Base-by-base conservation (phyloP, 805 yeast genomes). In the Lipomyces sp. region DNA sequence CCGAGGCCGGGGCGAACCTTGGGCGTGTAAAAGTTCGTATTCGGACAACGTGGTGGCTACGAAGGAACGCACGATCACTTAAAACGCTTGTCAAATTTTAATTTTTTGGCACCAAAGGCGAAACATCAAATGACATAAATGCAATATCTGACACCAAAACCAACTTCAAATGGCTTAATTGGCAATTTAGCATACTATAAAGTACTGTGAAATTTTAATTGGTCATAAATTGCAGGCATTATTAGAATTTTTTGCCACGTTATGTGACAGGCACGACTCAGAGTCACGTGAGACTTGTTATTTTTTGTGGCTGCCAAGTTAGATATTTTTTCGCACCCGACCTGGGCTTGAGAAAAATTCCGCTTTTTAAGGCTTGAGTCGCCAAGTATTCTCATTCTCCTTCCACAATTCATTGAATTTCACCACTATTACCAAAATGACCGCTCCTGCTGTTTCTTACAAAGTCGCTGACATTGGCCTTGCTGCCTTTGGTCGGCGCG, bases 401-500 rank as follows among this genome's bases (percentile, higher is more conserved):
- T 42, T 10, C 8, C 24, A 42, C 24, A 13, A 42, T 42, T 42
- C 24, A 4, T 24, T 42, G 18, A 39, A 24, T 50, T 35, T 50
- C 13, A 7, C 59, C 10, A n/a, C 24, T 13, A 33, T 51, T 6
- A 13, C 13, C 58, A 58, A 53, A 53, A 66, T 66, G 69, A 62
- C 64, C 60, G 66, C 63, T 57, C 66, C 71, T 63, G 70, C 71
- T 56, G 60, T 65, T 55, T 56, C 71, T 37, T 95, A 87, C 87
- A 94, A 95, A 83, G 97, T 94, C 80, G 96, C 98, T 77, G 99
- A 94, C 83, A 90, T 95, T 82, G 90, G 97, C 76, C 87, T 94
- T 74, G 98, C 99, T 79, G 99, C 99, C 79, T 94, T 95, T 82
- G 99, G 99, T 84, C 92, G 99, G 87, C 95, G 94, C 84, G 99